Evolutionary conservation across 148 eudicot species (phyloP), one percentile per base, ranked within the genome.

Genomic region (Vaccinium vitisidaea): DNA sequence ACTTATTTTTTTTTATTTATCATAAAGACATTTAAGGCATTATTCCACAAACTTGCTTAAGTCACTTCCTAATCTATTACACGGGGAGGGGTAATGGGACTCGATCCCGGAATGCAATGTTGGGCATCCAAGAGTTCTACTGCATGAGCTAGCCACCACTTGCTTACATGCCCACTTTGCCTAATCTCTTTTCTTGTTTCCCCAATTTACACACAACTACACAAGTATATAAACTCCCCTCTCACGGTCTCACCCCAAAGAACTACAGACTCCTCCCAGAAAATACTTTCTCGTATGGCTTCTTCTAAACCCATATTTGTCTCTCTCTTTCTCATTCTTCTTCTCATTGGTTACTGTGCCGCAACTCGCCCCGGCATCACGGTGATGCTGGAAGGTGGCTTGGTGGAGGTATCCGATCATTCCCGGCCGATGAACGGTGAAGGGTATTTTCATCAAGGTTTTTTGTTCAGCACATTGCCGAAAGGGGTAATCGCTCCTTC

Each of bases 401-500:
- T 14, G 67, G 19, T 32, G 21, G 3, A 32, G 69, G 46, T 5
- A 53, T 79, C 19, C 2, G 21, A 16, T 12, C 43, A 50, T 49
- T n/a, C 4, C 1, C 80, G 11, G 36, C 13, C 9, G 3, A 9
- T 2, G 1, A 32, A 3, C 8, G 5, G 2, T 8, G 67, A 4
- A 54, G 65, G 19, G 27, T 36, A 53, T 27, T 63, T 30, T 6
- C 55, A n/a, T 11, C 56, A 81, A 53, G 82, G 70, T 36, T 32
- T 84, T 80, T 59, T 84, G 27, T 82, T 87, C 78, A 59, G 55
- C 30, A 18, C 69, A 23, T 53, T 80, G 43, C 87, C 89, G 6
- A 84, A 87, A 71, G 89, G 86, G 65, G 15, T 3, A 1, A 27
- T 81, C 25, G 56, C 89, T 54, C 86, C 86, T 77, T 87, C 89